These are phyloP conservation scores for Phytophthora brassicae DNA, from an alignment of 352 stramenopile species.

Conservation along the genomic window DNA sequence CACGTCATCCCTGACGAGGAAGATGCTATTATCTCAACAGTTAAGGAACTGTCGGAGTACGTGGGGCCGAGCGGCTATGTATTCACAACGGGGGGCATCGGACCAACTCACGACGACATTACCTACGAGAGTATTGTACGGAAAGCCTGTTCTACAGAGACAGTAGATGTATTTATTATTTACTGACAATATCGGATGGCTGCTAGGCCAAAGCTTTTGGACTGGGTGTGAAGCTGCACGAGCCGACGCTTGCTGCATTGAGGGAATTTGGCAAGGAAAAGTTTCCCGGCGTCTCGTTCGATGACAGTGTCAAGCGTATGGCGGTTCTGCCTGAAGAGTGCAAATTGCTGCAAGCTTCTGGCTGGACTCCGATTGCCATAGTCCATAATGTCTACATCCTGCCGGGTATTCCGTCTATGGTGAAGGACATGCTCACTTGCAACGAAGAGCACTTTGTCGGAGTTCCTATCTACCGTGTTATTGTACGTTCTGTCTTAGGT, in stretches of 20 bases:
- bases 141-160: neutral
- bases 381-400: conserved; percentile 84
- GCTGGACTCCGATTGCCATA: conserved; percentile 69
- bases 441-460: conserved; percentile 80
- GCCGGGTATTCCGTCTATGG: conserved; percentile 71
- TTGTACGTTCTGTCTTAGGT: conserved; percentile 37
- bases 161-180: neutral
- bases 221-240: conserved; percentile 57
- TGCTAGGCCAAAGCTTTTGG: conserved; percentile 66
- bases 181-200: neutral
- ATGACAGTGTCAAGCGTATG: conserved; percentile 75
- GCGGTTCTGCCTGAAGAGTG: conserved; percentile 56
- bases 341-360: conserved; percentile 46
- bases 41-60: conserved; percentile 74
- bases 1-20: conserved; percentile 81
- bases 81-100: conserved; percentile 88
- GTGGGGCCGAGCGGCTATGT: conserved; percentile 77
- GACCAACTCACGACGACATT: conserved; percentile 87
- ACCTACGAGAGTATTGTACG: conserved; percentile 81
- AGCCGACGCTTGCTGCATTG: conserved; percentile 60
- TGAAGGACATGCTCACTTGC: conserved; percentile 73
- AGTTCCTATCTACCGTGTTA: conserved; percentile 71
- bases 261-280: conserved; percentile 52
- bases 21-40: conserved; percentile 70
- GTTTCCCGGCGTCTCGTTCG: conserved; percentile 54